Conservation (phyloP, 139 green algal genomes). For the Tetradesmus lagerheimii region DNA sequence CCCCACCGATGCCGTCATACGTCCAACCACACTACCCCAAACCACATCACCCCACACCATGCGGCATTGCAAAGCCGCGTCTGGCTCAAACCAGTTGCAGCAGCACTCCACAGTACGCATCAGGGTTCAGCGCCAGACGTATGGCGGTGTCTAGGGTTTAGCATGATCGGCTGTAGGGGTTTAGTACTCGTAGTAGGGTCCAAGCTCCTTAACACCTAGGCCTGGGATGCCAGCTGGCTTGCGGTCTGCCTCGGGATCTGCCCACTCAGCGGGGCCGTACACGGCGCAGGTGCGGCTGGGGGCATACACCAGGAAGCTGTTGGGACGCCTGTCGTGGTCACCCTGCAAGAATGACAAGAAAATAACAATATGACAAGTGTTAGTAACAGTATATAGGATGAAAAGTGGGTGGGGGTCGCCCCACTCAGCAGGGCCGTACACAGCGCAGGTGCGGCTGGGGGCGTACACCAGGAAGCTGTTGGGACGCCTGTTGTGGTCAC, state of each 20-base stretch:
- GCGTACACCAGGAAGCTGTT: slow-evolving; percentile 83
- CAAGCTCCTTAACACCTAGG: slow-evolving; percentile 86
- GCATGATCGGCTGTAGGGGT: too few species aligned
- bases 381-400: too few species aligned
- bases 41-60: too few species aligned
- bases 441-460: slow-evolving; percentile 82
- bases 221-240: slow-evolving; percentile 83
- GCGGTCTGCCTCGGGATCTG: slow-evolving; percentile 80
- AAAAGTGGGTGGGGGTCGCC: too few species aligned
- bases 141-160: background rate
- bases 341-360: slow-evolving; percentile 5
- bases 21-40: too few species aligned
- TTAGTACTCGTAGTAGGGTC: slow-evolving; percentile 71
- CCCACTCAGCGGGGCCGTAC: slow-evolving; percentile 84
- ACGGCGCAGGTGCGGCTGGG: slow-evolving; percentile 86
- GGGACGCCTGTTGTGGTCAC: slow-evolving; percentile 73
- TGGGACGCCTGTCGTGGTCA: slow-evolving; percentile 74
- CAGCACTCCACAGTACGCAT: too few species aligned
- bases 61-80: too few species aligned
- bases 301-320: slow-evolving; percentile 84
- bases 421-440: slow-evolving; percentile 85
- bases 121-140: too few species aligned
- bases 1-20: too few species aligned
- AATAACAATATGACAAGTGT: too few species aligned
- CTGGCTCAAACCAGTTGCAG: too few species aligned